These are phyloP conservation scores for Fraxinus dipetala DNA, from an alignment of 305 asterid genomes.

Conservation along the genomic window DNA sequence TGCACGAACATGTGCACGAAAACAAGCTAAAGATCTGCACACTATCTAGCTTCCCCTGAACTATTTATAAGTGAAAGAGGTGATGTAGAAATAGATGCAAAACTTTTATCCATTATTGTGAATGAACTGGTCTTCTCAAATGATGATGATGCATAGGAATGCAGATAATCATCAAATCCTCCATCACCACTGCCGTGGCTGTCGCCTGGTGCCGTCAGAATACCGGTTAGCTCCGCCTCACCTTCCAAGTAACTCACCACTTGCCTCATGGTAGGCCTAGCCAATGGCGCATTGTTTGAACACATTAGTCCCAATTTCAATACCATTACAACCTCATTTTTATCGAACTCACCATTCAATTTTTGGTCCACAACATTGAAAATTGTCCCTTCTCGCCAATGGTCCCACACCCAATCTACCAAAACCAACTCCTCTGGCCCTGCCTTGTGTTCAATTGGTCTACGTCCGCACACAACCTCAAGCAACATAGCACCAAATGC, in stretches of 20 bases:
- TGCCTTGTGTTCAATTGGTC: constrained; percentile 24
- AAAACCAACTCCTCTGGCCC: constrained; percentile 15
- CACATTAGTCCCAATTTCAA: constrained; percentile 64
- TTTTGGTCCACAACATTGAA: constrained; percentile 27
- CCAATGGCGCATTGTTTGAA: constrained; percentile 31
- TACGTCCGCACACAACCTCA: constrained; percentile 37
- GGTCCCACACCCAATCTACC: constrained; percentile 39
- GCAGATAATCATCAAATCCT: constrained; percentile 54
- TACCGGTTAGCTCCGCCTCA: constrained; percentile 40
- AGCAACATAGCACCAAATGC: constrained; percentile 38
- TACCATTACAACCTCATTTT: constrained; percentile 38
- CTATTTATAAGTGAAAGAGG: constrained; percentile 19
- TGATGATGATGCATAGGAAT: constrained; percentile 53
- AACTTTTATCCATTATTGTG: constrained; percentile 21
- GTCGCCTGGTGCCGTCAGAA: constrained; percentile 34
- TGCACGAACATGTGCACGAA: neutral
- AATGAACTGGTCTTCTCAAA: constrained; percentile 34
- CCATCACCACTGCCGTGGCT: neutral
- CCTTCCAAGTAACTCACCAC: constrained; percentile 59
- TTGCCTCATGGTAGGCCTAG: constrained; percentile 60
- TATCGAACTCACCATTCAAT: constrained; percentile 21
- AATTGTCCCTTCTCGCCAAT: constrained; percentile 17
- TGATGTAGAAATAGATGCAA: constrained; percentile 24
- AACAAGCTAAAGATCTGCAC: neutral
- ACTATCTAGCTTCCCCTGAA: constrained; percentile 4